Base-by-base conservation (phyloP, 2,329 filamentous ascomycete species). In the Penicillium concentricum region DNA sequence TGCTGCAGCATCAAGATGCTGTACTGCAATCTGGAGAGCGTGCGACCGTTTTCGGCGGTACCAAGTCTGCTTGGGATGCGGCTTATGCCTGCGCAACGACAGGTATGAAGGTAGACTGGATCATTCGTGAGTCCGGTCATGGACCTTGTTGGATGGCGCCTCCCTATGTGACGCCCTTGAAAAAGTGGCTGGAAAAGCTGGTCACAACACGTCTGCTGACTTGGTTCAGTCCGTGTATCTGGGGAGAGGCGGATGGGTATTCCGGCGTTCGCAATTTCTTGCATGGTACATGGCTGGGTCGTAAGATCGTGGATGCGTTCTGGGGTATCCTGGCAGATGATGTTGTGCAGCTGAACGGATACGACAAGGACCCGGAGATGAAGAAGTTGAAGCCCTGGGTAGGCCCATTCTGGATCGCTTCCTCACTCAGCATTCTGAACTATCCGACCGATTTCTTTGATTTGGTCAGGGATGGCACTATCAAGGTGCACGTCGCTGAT, bases 181-280 rank as follows among this genome's bases (percentile, higher is more conserved):
- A 87, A 69, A 81, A 81, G 56, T 85, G 84, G 81, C 74, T 90
- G 0, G 88, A 91, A 71, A 84, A 87, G 64, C 79, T 91, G 5
- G 81, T 87, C 4, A 82, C 83, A 32, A 87, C 84, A 0, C 84
- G 89, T 0, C 80, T 89, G 61, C 74, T 92, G 51, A 88, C 85
- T 2, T 91, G 87, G 85, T 85, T 92, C 72, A 87, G 84, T 50
- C 89, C 90, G 0, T 92, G 88, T 67, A 81, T 88, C 15, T 92
- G 87, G 86, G 87, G 86, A 5, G 77, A 79, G 2, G 82, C 80
- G 2, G 86, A 86, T 65, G 87, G 86, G 1, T 88, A 82, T 34
- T 8, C 50, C 10, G 66, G 62, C 12, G 62, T 80, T 2, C 75
- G 81, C 7, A 63, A 66, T 3, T 78, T 83, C 51, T 64, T 86